Evolutionary conservation across 2,329 filamentous ascomycete genomes (phyloP), one percentile per base, ranked within the genome.

Genomic region (Byssothecium circinans): DNA sequence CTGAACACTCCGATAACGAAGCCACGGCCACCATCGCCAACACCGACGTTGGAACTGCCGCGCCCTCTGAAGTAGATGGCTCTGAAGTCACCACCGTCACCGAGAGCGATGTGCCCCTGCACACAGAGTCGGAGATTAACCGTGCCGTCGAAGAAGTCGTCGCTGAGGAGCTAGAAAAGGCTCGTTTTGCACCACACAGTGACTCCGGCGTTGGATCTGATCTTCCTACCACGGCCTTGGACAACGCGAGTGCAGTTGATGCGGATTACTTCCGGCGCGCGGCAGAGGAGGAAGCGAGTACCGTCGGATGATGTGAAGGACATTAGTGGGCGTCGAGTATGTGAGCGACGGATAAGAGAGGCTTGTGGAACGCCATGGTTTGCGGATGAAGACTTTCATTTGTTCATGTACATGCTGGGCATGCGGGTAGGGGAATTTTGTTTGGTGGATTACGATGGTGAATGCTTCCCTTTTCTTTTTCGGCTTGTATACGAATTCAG

Each of bases 151-250:
- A 67, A 27, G 62, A 58, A 1, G 65, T 67, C 8, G 62, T 57
- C 18, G 57, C 57, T 7, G 61, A 70, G 32, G 57, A 64, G 56
- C 61, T 65, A 44, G 57, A 56, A 14, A 53, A 60, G 18, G 50
- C 56, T 20, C 48, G 54, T 32, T 58, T 60, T 27, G 47, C 58
- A 2, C 41, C 43, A 12, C 65, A 62, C 4, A 64, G 57, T 36
- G 71, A 74, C 44, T 71, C 68, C 5, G 71, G 67, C 12, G 56
- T 74, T 19, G 71, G 70, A 14, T 66, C 65, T 1, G 71, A 73
- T 50, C 19, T 71, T 6, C 61, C 68, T 6, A 72, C 68, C 12
- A 66, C 65, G 11, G 60, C 50, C 1, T 43, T 67, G 20, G 57
- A 49, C 1, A 50, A 54, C 8, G 50, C 57, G 17, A 54, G 60